Evolutionary conservation across 805 yeast species (phyloP), one percentile per base, ranked within the genome.

Genomic region (Candida peoriensis): DNA sequence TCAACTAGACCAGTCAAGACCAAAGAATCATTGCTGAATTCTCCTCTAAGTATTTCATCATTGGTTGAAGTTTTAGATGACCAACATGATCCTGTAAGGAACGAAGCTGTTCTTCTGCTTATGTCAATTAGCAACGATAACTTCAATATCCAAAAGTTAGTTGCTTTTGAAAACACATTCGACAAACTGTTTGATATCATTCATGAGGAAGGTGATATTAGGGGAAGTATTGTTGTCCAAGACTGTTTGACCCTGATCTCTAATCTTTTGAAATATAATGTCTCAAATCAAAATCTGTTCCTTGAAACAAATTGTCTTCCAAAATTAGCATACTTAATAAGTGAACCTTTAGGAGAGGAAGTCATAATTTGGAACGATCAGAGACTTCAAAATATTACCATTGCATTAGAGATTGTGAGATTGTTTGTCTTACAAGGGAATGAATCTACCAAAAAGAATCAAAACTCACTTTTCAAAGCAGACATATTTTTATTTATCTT

Each of bases 151-250:
- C 98, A 93, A 55, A 89, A 88, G 51, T 63, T 93, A 14, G 94
- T 94, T 8, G 98, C 95, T 0, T 93, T 93, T 54, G 97, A 93
- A 55, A 89, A 86, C 46, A 81, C 94, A 0, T 89, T 93, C 52
- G 96, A 87, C 42, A 76, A 70, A 41, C 60, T 88, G 10, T 89
- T 90, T 50, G 68, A 65, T n/a, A 81, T 93, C 11, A 78, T 90
- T 17, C 78, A 76, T 12, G 83, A 78, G 43, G 97, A 89, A 57
- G 96, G 96, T 21, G 95, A 95, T 4, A 70, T 87, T 12, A 71
- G 88, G 34, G 97, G 95, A 8, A 86, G 93, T 14, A 70, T 87
- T 22, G 77, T 87, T n/a, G 95, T 89, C 8, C 93, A 85, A 53
- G 97, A 93, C 58, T 85, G 95, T 56, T 63, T 94, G 35, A 74